Conservation (phyloP, 1,284 basidiomycete genomes). For the Irpex sp. region DNA sequence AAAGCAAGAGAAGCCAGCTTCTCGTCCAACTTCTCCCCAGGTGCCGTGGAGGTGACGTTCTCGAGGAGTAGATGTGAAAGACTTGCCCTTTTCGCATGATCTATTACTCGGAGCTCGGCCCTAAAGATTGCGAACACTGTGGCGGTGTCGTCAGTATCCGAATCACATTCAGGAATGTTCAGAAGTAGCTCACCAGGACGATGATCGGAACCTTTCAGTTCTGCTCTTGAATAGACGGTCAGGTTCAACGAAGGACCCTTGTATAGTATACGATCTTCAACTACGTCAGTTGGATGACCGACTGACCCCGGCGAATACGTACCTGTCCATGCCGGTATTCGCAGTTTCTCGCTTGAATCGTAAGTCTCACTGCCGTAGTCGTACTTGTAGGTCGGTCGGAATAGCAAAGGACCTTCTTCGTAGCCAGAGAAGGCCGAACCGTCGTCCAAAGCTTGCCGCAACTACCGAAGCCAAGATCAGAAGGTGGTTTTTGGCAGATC, state of each 20-base stretch:
- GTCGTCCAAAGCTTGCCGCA: constrained; percentile 68
- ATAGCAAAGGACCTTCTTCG: constrained; percentile 84
- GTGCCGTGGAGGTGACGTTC: constrained; percentile 52
- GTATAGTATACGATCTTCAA: constrained; percentile 86
- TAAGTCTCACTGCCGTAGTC: constrained; percentile 83
- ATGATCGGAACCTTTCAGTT: constrained; percentile 90
- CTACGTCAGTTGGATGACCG: background rate
- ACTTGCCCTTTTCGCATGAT: constrained; percentile 68
- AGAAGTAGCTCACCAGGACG: constrained; percentile 63
- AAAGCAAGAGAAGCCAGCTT: constrained; percentile 52
- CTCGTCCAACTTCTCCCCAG: constrained; percentile 68
- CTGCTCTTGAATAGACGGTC: constrained; percentile 68
- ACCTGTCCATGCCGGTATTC: constrained; percentile 98
- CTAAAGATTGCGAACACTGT: constrained; percentile 84
- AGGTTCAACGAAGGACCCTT: constrained; percentile 68
- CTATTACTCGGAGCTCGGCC: constrained; percentile 75
- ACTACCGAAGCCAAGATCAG: constrained; percentile 35
- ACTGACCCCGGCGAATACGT: constrained; percentile 15
- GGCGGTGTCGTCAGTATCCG: background rate
- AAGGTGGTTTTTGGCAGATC: constrained; percentile 1
- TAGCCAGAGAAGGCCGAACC: constrained; percentile 80
- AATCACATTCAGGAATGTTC: background rate
- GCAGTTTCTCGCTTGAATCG: constrained; percentile 94
- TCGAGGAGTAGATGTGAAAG: constrained; percentile 71
- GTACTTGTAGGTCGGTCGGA: constrained; percentile 89